Conservation (phyloP, 768 basidiomycete genomes). For the Macrolepiota dolichaula region DNA sequence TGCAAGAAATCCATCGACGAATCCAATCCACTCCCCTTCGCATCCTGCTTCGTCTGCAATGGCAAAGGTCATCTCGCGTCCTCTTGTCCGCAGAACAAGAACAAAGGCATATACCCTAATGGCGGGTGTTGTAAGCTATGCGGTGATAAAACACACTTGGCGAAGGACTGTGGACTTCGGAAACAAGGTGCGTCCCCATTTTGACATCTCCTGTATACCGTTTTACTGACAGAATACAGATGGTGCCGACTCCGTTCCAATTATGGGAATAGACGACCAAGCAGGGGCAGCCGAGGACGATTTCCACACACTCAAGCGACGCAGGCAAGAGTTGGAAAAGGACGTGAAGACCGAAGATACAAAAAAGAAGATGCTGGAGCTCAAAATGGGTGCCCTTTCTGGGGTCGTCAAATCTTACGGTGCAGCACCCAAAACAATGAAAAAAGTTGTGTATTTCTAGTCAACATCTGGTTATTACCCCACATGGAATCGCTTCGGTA, state of each 20-base stretch:
- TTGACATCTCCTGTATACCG: not conserved
- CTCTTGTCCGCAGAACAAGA: slow-evolving; percentile 75
- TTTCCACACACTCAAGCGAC: slow-evolving; percentile 79
- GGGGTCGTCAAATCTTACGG: not conserved
- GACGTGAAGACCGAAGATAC: slow-evolving; percentile 52
- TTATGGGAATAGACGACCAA: slow-evolving; percentile 45
- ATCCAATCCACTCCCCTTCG: slow-evolving; percentile 73
- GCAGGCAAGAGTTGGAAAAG: slow-evolving; percentile 53
- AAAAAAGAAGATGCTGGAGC: slow-evolving; percentile 26
- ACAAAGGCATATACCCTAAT: slow-evolving; percentile 84
- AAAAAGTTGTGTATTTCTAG: slow-evolving; percentile 9
- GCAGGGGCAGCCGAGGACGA: slow-evolving; percentile 94
- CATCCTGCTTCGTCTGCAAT: slow-evolving; percentile 90
- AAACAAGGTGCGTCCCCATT: slow-evolving; percentile 43
- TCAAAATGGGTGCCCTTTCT: not conserved
- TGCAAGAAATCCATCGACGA: slow-evolving; percentile 68
- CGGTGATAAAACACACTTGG: slow-evolving; percentile 79
- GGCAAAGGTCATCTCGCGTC: slow-evolving; percentile 83
- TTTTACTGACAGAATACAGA: slow-evolving; percentile 10
- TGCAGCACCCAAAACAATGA: not conserved
- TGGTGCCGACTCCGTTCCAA: slow-evolving; percentile 33
- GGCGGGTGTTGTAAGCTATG: slow-evolving; percentile 91
- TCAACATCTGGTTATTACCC: not conserved
- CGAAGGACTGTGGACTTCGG: slow-evolving; percentile 73
- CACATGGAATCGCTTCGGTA: no score